These are phyloP conservation scores for Paramecium sonneborni DNA, from an alignment of 73 alveolate species.

Conservation along the genomic window DNA sequence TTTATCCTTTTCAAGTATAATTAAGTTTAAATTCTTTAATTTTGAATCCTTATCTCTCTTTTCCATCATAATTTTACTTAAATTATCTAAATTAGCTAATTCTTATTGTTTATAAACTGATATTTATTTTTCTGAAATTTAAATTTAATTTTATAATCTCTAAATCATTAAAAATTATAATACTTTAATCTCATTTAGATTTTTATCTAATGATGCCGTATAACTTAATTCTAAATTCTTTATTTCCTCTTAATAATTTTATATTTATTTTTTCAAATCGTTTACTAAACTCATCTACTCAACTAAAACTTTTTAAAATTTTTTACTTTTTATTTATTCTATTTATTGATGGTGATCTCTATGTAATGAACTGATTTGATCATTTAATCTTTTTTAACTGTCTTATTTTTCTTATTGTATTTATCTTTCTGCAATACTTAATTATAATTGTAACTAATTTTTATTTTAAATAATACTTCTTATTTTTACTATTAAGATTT, in stretches of 20 bases:
- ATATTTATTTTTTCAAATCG: not conserved
- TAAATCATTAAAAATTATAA: not conserved
- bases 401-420: not conserved
- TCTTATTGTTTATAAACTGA: not conserved
- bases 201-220: not conserved
- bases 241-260: not conserved
- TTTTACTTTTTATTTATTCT: not conserved
- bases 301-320: not conserved
- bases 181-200: not conserved
- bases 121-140: not conserved
- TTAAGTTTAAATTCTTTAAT: not conserved
- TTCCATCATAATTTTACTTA: slow-evolving; percentile 20
- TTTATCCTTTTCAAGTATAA: not conserved
- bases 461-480: not conserved
- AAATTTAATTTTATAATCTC: not conserved
- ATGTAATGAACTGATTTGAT: not conserved
- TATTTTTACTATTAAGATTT: not conserved
- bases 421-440: not conserved
- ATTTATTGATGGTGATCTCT: not conserved
- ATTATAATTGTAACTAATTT: not conserved
- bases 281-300: not conserved
- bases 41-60: slow-evolving; percentile 36
- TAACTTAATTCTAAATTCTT: slow-evolving; percentile 21
- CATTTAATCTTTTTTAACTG: not conserved
- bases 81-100: not conserved